A percentile compares a stretch with the other conserved stretches of the same genome.
Conservation (phyloP, 2,329 filamentous ascomycete genomes). For the Nigrospora osmanthi region DNA sequence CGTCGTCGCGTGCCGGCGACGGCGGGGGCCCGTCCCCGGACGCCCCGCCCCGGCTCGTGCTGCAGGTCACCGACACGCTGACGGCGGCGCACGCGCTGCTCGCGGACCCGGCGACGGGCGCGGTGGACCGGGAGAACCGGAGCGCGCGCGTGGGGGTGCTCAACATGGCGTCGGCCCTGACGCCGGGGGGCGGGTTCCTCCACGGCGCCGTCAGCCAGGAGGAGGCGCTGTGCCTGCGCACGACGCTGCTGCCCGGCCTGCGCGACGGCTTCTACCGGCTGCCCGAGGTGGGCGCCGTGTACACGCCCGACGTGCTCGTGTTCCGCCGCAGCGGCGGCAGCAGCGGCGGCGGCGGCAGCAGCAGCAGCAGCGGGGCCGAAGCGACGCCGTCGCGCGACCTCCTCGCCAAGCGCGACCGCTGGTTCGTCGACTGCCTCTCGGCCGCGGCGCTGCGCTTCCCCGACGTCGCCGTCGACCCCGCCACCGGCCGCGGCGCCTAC, state of each 20-base stretch:
- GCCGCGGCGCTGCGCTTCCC: constrained; percentile 53
- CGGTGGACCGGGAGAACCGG: constrained; percentile 8
- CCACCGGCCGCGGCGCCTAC: constrained; percentile 20
- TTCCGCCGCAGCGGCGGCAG: no score
- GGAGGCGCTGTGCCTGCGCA: constrained; percentile 53
- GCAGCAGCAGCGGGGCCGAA: no score
- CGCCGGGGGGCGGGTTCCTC: constrained; percentile 53
- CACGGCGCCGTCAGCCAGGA: constrained; percentile 53
- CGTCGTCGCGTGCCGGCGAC: no score
- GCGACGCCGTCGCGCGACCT: constrained; percentile 28
- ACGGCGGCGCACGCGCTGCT: constrained; percentile 35
- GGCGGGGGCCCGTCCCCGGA: no score
- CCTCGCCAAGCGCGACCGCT: constrained; percentile 39
- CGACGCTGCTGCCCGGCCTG: constrained; percentile 51
- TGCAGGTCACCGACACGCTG: constrained; percentile 45
- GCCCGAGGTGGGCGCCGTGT: constrained; percentile 48
- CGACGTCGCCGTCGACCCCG: constrained; percentile 30
- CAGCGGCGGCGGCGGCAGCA: no score
- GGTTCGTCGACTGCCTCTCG: constrained; percentile 50
- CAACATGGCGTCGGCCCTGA: constrained; percentile 57
- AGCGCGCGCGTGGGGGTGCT: constrained; percentile 40
- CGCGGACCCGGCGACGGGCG: neutral
- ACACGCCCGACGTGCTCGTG: constrained; percentile 50
- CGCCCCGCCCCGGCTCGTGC: constrained; percentile 24
- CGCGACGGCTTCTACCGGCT: constrained; percentile 51